phyloP scores from a whole-genome alignment of 495 filamentous ascomycete genomes.

The Neurospora sp. region DNA sequence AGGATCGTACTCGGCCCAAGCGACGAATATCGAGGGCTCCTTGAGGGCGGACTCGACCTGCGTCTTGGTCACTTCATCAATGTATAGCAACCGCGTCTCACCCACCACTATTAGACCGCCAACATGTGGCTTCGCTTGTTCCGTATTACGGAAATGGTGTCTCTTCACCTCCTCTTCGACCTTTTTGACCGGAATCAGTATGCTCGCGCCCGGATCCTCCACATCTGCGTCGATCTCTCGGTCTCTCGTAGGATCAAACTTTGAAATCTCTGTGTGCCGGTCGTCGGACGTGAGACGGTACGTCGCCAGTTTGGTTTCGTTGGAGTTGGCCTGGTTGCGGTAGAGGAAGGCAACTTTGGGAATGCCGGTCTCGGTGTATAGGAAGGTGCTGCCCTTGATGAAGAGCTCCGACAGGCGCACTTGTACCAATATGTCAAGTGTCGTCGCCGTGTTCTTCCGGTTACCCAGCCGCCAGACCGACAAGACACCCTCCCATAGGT shows the following conservation, averaged over 20 bases:
- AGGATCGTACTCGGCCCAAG: constrained; percentile 77
- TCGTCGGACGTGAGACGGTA: constrained; percentile 46
- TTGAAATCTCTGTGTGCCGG: constrained; percentile 31
- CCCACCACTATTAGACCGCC: constrained; percentile 76
- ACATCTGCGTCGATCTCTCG: constrained; percentile 45
- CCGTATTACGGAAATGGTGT: constrained; percentile 40
- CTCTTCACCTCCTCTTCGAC: constrained; percentile 39
- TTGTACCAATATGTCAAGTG: constrained; percentile 57
- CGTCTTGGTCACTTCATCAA: constrained; percentile 59
- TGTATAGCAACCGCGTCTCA: constrained; percentile 74
- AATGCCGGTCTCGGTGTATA: constrained; percentile 59
- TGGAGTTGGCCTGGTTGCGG: constrained; percentile 57
- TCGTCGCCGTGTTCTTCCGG: constrained; percentile 43
- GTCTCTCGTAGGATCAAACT: constrained; percentile 36
- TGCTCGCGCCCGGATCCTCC: constrained; percentile 60
- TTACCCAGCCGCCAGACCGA: constrained; percentile 52
- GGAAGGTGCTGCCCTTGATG: constrained; percentile 70
- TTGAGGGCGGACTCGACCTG: constrained; percentile 49
- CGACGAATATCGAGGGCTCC: constrained; percentile 70
- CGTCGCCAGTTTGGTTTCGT: constrained; percentile 47
- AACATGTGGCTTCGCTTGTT: constrained; percentile 36
- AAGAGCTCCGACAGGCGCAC: constrained; percentile 78
- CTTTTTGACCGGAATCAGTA: constrained; percentile 73
- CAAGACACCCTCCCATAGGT: constrained; percentile 83
- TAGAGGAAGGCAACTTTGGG: constrained; percentile 80